Evolutionary conservation across 1,284 basidiomycete genomes (phyloP).

Genomic region (Caloboletus firmus): DNA sequence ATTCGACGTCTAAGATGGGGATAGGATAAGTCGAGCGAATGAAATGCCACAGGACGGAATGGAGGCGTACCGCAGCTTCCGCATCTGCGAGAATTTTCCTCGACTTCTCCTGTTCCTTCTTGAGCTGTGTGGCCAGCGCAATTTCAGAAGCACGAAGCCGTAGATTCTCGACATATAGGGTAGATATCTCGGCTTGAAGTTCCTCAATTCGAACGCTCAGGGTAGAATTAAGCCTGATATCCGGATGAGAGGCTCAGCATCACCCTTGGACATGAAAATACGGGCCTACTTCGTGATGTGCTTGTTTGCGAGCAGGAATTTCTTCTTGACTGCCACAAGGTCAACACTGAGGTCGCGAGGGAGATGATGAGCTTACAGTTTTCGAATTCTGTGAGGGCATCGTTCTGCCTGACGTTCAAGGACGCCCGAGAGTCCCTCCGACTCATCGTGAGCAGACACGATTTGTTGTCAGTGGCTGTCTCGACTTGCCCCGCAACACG

Average conservation of each 20-base stretch:
- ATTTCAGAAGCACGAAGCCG: constrained; percentile 77
- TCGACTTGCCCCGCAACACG: constrained; percentile 24
- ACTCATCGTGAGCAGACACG: constrained; percentile 60
- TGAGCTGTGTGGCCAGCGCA: constrained; percentile 68
- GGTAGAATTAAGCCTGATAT: constrained; percentile 74
- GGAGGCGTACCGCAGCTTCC: constrained; percentile 64
- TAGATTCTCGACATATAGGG: constrained; percentile 76
- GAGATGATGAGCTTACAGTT: constrained; percentile 56
- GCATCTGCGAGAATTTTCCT: constrained; percentile 67
- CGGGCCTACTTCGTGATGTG: constrained; percentile 76
- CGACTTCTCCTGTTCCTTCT: constrained; percentile 74
- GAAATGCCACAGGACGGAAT: constrained; percentile 15
- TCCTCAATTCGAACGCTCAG: constrained; percentile 80
- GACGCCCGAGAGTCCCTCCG: constrained; percentile 78
- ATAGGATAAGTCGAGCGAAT: constrained; percentile 9
- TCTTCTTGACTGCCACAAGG: constrained; percentile 74
- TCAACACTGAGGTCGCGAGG: constrained; percentile 14
- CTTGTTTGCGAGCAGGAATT: constrained; percentile 83
- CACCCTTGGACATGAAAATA: constrained; percentile 1
- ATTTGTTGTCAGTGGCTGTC: constrained; percentile 27
- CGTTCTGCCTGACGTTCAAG: constrained; percentile 65
- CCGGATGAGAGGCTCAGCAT: constrained; percentile 10
- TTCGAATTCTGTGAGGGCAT: constrained; percentile 78
- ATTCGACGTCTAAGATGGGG: constrained; percentile 49
- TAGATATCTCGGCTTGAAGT: constrained; percentile 75